phyloP scores from a whole-genome alignment of 2,329 filamentous ascomycete species.

The Fusarium tjaetaba region DNA sequence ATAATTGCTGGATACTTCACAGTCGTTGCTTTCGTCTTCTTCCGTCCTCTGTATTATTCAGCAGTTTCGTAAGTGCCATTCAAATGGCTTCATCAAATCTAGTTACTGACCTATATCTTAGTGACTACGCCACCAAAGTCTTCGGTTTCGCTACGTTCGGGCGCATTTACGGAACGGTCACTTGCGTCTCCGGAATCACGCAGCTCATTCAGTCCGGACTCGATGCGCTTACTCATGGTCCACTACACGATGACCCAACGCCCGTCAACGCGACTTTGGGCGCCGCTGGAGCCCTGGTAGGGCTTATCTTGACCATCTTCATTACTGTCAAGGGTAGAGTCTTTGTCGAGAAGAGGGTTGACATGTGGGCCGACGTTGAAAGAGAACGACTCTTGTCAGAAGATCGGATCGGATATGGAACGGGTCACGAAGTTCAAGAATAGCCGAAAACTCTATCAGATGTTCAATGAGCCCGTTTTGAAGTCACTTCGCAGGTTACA shows the following conservation, averaged over 20 bases:
- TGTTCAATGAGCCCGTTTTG: rapidly evolving
- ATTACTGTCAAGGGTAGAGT: slow-evolving; percentile 9
- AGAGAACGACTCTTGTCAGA: slow-evolving; percentile 27
- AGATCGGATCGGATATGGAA: slow-evolving; percentile 9
- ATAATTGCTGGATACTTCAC: slow-evolving; percentile 73
- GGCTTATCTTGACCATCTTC: slow-evolving; percentile 7
- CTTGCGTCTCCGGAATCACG: slow-evolving; percentile 75
- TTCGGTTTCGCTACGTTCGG: slow-evolving; percentile 85
- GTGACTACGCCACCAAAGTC: slow-evolving; percentile 80
- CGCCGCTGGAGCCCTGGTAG: slow-evolving; percentile 1
- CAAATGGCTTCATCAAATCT: rapidly evolving
- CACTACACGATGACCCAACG: slow-evolving; percentile 8
- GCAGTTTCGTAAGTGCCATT: slow-evolving; percentile 66
- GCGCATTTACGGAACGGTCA: slow-evolving; percentile 80
- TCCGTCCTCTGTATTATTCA: slow-evolving; percentile 81
- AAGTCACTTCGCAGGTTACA: rapidly evolving
- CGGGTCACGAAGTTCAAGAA: not conserved
- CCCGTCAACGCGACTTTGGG: slow-evolving; percentile 21
- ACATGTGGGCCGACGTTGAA: slow-evolving; percentile 19
- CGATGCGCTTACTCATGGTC: slow-evolving; percentile 68
- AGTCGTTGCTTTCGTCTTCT: slow-evolving; percentile 74
- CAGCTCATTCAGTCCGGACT: slow-evolving; percentile 77
- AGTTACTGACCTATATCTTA: slow-evolving; percentile 11
- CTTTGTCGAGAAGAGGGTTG: slow-evolving; percentile 27
- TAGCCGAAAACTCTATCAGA: not conserved